Conservation (phyloP, 1,284 basidiomycete genomes). For the Ustilago lituana region DNA sequence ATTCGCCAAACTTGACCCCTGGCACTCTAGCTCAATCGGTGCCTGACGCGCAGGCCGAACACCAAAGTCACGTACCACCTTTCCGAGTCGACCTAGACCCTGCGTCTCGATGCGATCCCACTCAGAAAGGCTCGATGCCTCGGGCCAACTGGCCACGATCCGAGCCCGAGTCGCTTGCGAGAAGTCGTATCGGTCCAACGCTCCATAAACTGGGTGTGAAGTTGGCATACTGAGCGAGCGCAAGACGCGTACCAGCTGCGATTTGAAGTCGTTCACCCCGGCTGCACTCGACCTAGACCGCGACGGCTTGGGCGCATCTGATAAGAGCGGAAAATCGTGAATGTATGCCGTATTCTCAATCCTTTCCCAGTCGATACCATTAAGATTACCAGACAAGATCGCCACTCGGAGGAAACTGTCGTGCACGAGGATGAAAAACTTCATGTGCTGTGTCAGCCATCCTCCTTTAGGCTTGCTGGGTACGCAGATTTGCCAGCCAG, state of each 20-base stretch:
- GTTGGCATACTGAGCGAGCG: constrained; percentile 47
- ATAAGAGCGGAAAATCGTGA: constrained; percentile 57
- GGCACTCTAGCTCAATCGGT: constrained; percentile 46
- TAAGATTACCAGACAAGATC: constrained; percentile 60
- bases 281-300: neutral
- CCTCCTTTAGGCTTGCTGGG: constrained; percentile 46
- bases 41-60: neutral
- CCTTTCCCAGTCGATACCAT: constrained; percentile 60
- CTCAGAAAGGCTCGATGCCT: constrained; percentile 27
- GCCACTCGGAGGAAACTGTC: constrained; percentile 45
- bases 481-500: constrained; percentile 52
- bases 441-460: constrained; percentile 57
- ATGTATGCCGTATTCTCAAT: constrained; percentile 63
- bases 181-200: constrained; percentile 40
- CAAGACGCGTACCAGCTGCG: constrained; percentile 45
- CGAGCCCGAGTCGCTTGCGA: constrained; percentile 28
- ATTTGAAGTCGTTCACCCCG: constrained; percentile 28
- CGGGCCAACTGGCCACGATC: constrained; percentile 56
- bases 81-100: constrained; percentile 54
- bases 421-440: constrained; percentile 60
- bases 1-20: constrained; percentile 59
- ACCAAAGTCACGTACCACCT: constrained; percentile 44
- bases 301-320: neutral
- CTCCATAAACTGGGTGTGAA: constrained; percentile 31
- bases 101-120: constrained; percentile 57